Evolutionary conservation across 169 alveolate species (phyloP).

Genomic region (Cryptosporidium andersoni): DNA sequence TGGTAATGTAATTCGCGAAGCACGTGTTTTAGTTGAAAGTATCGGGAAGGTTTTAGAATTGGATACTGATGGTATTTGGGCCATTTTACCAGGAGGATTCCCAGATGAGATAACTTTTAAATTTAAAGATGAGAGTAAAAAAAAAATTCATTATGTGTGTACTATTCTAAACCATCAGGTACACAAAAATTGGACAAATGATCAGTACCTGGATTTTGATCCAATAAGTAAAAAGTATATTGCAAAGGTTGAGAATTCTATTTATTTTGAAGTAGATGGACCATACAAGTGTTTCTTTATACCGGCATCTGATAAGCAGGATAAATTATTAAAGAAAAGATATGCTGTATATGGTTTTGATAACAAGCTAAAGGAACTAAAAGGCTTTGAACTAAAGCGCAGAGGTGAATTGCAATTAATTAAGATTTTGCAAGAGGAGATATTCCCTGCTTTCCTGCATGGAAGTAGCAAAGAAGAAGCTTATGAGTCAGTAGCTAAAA

Average conservation of each 20-base stretch:
- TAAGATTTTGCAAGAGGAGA: constrained; percentile 95
- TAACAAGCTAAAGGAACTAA: constrained; percentile 92
- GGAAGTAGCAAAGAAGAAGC: constrained; percentile 94
- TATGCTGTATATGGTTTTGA: constrained; percentile 93
- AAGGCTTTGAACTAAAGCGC: constrained; percentile 97
- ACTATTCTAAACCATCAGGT: constrained; percentile 92
- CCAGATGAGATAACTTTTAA: constrained; percentile 87
- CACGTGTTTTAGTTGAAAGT: constrained; percentile 87
- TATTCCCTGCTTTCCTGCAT: constrained; percentile 91
- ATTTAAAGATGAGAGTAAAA: constrained; percentile 82
- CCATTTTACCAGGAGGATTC: constrained; percentile 94
- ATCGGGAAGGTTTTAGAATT: constrained; percentile 98
- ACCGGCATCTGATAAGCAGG: constrained; percentile 98
- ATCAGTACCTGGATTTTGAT: constrained; percentile 90
- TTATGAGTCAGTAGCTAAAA: constrained; percentile 91
- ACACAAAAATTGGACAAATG: constrained; percentile 94
- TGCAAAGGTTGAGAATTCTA: constrained; percentile 90
- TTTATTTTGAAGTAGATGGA: constrained; percentile 98
- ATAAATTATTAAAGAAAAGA: constrained; percentile 93
- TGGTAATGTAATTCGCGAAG: constrained; percentile 91
- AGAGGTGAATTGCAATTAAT: constrained; percentile 98
- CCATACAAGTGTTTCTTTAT: constrained; percentile 97
- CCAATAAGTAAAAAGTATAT: constrained; percentile 77
- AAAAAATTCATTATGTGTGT: constrained; percentile 90
- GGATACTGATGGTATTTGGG: constrained; percentile 99